phyloP scores from a whole-genome alignment of 495 filamentous ascomycete genomes.

The Trichoderma virens region DNA sequence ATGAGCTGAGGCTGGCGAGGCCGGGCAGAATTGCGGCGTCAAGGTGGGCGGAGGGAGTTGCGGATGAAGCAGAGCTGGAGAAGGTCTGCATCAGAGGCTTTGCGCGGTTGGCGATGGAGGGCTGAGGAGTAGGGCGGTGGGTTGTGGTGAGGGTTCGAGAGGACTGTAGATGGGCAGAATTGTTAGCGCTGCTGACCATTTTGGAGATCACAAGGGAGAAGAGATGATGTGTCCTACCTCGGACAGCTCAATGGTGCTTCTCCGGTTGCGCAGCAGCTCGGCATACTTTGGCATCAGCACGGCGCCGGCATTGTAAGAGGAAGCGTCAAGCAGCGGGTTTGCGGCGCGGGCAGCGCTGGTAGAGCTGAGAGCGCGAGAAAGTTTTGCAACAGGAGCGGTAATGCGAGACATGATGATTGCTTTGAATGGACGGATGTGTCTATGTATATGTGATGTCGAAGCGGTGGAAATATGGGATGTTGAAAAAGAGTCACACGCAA shows the following conservation, averaged over 20 bases:
- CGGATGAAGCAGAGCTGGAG: constrained; percentile 30
- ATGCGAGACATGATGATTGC: no score
- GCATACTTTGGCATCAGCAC: constrained; percentile 12
- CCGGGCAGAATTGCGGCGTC: constrained; percentile 29
- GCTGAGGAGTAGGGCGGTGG: constrained; percentile 25
- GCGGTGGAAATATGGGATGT: no score
- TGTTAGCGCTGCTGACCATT: no score
- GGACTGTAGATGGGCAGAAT: constrained; percentile 22
- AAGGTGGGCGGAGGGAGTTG: constrained; percentile 21
- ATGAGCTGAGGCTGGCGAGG: constrained; percentile 14
- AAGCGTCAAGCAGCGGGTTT: constrained; percentile 19
- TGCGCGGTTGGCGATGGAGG: constrained; percentile 17
- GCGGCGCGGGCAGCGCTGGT: constrained; percentile 15
- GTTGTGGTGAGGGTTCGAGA: constrained; percentile 25
- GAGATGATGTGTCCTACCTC: no score
- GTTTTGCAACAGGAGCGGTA: no score
- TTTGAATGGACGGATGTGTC: no score
- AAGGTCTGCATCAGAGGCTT: constrained; percentile 45
- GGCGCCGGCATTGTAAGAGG: constrained; percentile 24
- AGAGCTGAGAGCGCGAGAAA: neutral
- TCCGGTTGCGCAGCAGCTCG: constrained; percentile 12
- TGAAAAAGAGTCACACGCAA: no score
- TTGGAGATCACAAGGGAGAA: no score
- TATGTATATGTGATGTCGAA: no score
- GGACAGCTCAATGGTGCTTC: constrained; percentile 18